Conservation (phyloP, 2,329 filamentous ascomycete species). For the Nemania sp. region DNA sequence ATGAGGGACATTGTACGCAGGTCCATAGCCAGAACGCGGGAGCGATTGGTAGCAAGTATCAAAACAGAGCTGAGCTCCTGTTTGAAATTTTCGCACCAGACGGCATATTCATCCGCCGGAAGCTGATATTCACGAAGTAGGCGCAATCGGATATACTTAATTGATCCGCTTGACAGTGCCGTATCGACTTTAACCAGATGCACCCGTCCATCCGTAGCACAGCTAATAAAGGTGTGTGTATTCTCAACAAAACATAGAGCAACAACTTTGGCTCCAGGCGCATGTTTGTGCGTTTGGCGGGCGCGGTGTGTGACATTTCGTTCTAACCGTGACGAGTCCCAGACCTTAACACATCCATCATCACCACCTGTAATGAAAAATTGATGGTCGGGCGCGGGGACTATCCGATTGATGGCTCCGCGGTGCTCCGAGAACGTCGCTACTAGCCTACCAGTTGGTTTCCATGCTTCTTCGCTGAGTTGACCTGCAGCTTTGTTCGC, state of each 20-base stretch:
- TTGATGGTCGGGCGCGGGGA: slow-evolving; percentile 86
- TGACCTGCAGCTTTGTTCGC: slow-evolving; percentile 63
- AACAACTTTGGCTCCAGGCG: slow-evolving; percentile 76
- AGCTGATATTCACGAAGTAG: slow-evolving; percentile 85
- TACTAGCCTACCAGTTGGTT: slow-evolving; percentile 83
- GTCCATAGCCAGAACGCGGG: slow-evolving; percentile 85
- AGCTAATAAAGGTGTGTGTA: slow-evolving; percentile 93
- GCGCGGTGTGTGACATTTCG: slow-evolving; percentile 90
- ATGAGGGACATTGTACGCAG: slow-evolving; percentile 86
- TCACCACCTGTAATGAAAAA: slow-evolving; percentile 97
- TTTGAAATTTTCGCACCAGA: slow-evolving; percentile 94
- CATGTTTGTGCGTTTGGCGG: slow-evolving; percentile 85
- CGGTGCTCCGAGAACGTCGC: slow-evolving; percentile 91
- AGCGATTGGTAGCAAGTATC: slow-evolving; percentile 86
- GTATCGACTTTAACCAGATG: slow-evolving; percentile 86
- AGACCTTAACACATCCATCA: slow-evolving; percentile 90
- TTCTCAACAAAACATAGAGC: slow-evolving; percentile 92
- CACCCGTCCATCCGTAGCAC: slow-evolving; percentile 88
- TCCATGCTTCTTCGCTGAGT: slow-evolving; percentile 75
- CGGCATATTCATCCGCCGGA: slow-evolving; percentile 77
- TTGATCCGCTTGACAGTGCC: slow-evolving; percentile 59
- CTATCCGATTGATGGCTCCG: slow-evolving; percentile 82
- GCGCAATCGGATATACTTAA: slow-evolving; percentile 82
- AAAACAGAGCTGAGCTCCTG: slow-evolving; percentile 85
- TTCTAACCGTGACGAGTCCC: slow-evolving; percentile 91